A percentile compares a stretch with the other conserved stretches of the same genome.
phyloP scores from a whole-genome alignment of 345 rosid species.

The Noccaea caerulescens region DNA sequence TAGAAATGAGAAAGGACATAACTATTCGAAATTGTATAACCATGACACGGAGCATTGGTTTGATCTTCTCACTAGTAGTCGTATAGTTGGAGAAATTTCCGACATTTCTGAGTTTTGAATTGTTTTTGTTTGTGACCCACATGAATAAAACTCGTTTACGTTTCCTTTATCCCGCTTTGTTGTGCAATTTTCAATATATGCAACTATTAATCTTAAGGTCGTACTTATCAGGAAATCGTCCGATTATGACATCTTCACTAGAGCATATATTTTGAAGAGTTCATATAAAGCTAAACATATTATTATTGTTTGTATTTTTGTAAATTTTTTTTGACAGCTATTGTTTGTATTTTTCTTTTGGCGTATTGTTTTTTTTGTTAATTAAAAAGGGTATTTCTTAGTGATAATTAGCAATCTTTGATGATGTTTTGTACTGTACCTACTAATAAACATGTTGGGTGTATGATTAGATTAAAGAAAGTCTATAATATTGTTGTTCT shows the following conservation, averaged over 20 bases:
- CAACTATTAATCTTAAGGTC: conserved; percentile 6
- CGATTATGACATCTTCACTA: conserved; percentile 2
- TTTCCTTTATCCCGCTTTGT: neutral
- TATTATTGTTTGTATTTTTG: neutral
- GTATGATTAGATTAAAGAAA: conserved; percentile 20
- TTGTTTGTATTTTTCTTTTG: conserved; percentile 5
- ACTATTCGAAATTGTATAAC: conserved; percentile 24
- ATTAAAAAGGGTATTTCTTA: neutral
- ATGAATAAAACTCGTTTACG: conserved; percentile 17
- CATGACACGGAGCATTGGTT: conserved; percentile 41
- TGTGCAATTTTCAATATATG: neutral
- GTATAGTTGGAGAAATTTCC: conserved; percentile 19
- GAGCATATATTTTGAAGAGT: neutral
- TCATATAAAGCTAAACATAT: conserved; percentile 11
- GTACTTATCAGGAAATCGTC: neutral
- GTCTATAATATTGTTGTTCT: conserved; percentile 1
- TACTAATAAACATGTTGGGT: conserved; percentile 14
- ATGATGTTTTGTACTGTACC: conserved; percentile 8
- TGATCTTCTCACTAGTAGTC: conserved; percentile 33
- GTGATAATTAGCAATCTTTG: conserved; percentile 5
- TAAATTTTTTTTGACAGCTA: neutral
- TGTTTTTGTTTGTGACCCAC: conserved; percentile 10
- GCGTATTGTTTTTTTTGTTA: neutral
- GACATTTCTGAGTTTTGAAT: conserved; percentile 35
- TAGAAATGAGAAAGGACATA: neutral